Base-by-base conservation (phyloP, 2,329 filamentous ascomycete genomes). In the Microcyclospora tardicrescens region DNA sequence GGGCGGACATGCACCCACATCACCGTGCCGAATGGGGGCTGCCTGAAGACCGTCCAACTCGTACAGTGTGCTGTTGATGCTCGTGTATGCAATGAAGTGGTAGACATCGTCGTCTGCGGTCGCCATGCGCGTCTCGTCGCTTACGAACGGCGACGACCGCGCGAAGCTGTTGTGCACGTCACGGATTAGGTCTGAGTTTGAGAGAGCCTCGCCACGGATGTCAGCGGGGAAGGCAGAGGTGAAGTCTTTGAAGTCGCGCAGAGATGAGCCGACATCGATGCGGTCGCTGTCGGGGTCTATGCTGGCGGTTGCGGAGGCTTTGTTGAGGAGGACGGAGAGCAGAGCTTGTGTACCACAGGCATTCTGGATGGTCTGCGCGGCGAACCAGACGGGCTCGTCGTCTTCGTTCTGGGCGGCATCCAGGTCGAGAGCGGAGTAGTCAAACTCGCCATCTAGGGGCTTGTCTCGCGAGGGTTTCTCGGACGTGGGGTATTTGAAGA, bases 331-430 rank as follows among this genome's bases (percentile, higher is more conserved):
- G 39, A 96, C 84, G 38, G 83, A 91, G 31, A 98, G 75, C 34
- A 98, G 75, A 3, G 91, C 91, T 62, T 98, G 91, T 12, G 91
- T 98, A 33, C 87, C 91, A 65, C 91, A 98, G 6, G 91, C 91
- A 63, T 98, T 98, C 63, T 96, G 89, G 59, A 98, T 98, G 3
- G 89, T 96, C 67, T 98, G 91, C 24, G 81, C 79, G 3, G 91
- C 91, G 63, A 98, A 98, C 72, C 94, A 98, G 53, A 94, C 72
- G 44, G 73, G 71, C 11, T 40, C 30, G 29, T 44, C 50, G 10
- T 48, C 46, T 15, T 52, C 50, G 27, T 44, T 35, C 14, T 49
- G 42, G 19, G 43, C 42, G 32, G 54, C 49, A 32, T 24, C 10
- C 13, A 39, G 29, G 45, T 85, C 78, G 13, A 81, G 69, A 11